Evolutionary conservation across 73 alveolate species (phyloP).

Genomic region (Paramecium octaurelia): DNA sequence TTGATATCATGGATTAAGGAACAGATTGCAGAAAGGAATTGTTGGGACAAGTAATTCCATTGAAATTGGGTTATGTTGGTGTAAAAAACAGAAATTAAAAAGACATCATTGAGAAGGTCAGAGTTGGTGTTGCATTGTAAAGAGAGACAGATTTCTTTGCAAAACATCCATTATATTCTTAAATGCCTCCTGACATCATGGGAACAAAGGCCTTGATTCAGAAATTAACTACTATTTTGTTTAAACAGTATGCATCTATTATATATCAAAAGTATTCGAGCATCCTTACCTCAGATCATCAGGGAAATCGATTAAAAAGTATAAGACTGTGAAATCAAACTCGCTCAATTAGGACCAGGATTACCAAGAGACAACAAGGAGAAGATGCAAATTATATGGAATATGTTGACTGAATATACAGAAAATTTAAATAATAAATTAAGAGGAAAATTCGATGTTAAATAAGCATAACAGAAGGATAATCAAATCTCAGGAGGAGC

Average conservation of each 20-base stretch:
- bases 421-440: constrained; percentile 86
- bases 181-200: constrained; percentile 75
- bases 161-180: constrained; percentile 65
- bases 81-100: constrained; percentile 86
- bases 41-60: constrained; percentile 78
- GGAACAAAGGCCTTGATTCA: constrained; percentile 84
- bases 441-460: constrained; percentile 86
- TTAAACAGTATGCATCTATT: constrained; percentile 51
- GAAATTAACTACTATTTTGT: constrained; percentile 79
- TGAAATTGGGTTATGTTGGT: constrained; percentile 89
- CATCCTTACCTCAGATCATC: constrained; percentile 89
- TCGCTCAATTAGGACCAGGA: constrained; percentile 85
- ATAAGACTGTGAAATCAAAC: constrained; percentile 71
- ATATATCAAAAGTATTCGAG: constrained; percentile 60
- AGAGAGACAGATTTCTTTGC: constrained; percentile 66
- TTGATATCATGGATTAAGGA: constrained; percentile 81
- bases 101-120: constrained; percentile 75
- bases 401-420: constrained; percentile 96
- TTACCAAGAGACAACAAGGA: constrained; percentile 84
- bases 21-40: constrained; percentile 83
- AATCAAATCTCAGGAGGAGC: constrained; percentile 77
- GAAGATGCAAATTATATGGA: constrained; percentile 93
- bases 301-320: constrained; percentile 81
- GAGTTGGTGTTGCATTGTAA: constrained; percentile 62
- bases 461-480: constrained; percentile 43